Percentiles rank a stretch among this genome's conserved stretches.
phyloP scores from a whole-genome alignment of 768 basidiomycete species.

The Rubroboletus satanas region DNA sequence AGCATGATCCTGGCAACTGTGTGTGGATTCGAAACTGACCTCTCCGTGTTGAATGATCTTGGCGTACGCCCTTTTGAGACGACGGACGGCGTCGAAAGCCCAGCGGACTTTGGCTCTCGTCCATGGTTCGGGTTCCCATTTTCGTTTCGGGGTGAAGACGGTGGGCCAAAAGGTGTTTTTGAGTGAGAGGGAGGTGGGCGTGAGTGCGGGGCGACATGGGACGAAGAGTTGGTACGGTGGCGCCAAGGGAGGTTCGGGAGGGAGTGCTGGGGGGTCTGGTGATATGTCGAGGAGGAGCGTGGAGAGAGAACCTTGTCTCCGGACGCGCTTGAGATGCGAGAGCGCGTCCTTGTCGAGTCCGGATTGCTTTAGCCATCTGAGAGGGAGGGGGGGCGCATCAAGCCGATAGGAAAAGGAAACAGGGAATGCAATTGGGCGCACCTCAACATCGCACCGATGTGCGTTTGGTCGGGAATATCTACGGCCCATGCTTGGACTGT shows the following conservation, averaged over 20 bases:
- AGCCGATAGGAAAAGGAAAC: neutral
- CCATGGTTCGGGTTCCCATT: conserved; percentile 66
- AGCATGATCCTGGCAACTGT: neutral
- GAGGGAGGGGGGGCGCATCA: neutral
- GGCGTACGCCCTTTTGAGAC: conserved; percentile 47
- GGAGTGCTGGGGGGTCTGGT: conserved; percentile 44
- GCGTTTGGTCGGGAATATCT: conserved; percentile 59
- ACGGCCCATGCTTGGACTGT: conserved; percentile 75
- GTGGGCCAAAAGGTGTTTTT: conserved; percentile 89
- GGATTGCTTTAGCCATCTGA: conserved; percentile 66
- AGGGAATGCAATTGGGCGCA: conserved; percentile 24
- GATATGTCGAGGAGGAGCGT: conserved; percentile 55
- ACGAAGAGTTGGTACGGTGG: conserved; percentile 57
- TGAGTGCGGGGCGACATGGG: conserved; percentile 65
- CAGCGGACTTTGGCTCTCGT: conserved; percentile 61
- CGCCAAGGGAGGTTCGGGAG: conserved; percentile 43
- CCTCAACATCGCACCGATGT: conserved; percentile 63
- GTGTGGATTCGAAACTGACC: conserved; percentile 35
- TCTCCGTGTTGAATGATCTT: conserved; percentile 51
- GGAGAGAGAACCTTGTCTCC: conserved; percentile 45
- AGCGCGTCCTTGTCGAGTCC: conserved; percentile 59
- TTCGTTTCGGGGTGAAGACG: conserved; percentile 63
- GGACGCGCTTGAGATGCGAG: conserved; percentile 74
- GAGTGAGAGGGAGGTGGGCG: conserved; percentile 54
- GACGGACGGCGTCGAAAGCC: conserved; percentile 67